Evolutionary conservation across 192 early-diverging fungal genomes (phyloP), one percentile per base, ranked within the genome.

Genomic region (Backusella westeae): DNA sequence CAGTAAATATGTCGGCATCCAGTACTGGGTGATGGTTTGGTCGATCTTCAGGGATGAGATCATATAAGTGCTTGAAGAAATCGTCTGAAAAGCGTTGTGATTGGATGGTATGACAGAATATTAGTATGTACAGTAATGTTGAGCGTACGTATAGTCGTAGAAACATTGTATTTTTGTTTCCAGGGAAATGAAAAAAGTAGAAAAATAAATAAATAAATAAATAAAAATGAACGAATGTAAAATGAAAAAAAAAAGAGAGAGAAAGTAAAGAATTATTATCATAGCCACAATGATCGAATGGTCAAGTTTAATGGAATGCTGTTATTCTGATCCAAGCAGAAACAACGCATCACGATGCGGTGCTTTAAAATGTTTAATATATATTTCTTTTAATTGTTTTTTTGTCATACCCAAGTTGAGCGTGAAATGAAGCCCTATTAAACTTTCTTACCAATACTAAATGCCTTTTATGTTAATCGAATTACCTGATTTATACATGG

Each of bases 381-480:
- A 49, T n/a, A 49, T 17, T 19, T 49, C 12, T 59, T 23, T 59
- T 12, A 21, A 7, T 21, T 56, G 21, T n/a, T n/a, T 53, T 53
- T 21, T 53, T 17, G 6, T 56, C 7, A 8, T 21, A 21, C 53
- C 9, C 21, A 12, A 26, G 53, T 59, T 17, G 53, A 63, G 56
- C 56, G 56, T 63, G 56, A 63, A 63, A 63, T 63, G 10, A 3
- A 29, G 29, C 29, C 1, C 19, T 29, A 15, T 63, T 29, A 63
- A 63, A 63, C 56, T 63, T 63, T 63, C 56, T 63, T 63, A 63
- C 56, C 56, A 63, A 63, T 63, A 14, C 23, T 26, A 63, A 63
- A 63, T 63, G 56, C 56, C 56, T 63, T 63, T 63, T 63, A 29
- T 63, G 56, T 63, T 63, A 63, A 63, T 63, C 26, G 10, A 29